Percentiles rank a stretch among this genome's conserved stretches.
phyloP scores from a whole-genome alignment of 1,139 yeast species.

The Geotrichum carabidarum region DNA sequence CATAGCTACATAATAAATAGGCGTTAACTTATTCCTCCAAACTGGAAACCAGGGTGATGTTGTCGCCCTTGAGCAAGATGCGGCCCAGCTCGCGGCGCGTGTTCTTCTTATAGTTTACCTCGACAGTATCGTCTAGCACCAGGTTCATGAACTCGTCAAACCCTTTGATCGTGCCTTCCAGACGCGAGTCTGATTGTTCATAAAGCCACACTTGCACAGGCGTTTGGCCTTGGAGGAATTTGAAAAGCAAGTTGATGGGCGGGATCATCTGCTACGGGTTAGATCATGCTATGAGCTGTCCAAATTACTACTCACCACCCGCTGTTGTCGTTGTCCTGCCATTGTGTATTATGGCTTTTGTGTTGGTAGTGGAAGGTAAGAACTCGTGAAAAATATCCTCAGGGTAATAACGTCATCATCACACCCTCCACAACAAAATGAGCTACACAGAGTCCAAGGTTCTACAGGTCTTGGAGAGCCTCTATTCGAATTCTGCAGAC shows the following conservation, averaged over 20 bases:
- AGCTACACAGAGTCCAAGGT: conserved; percentile 21
- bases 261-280: conserved; percentile 36
- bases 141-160: conserved; percentile 97
- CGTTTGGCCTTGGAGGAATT: conserved; percentile 75
- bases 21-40: conserved; percentile 39
- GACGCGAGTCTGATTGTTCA: conserved; percentile 73
- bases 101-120: conserved; percentile 49
- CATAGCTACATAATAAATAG: background rate
- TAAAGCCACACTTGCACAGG: conserved; percentile 65
- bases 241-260: conserved; percentile 68
- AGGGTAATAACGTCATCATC: background rate
- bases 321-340: conserved; percentile 37
- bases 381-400: conserved; percentile 14
- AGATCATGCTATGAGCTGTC: conserved; percentile 4
- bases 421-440: background rate
- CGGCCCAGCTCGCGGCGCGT: conserved; percentile 45
- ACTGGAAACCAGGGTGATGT: conserved; percentile 73
- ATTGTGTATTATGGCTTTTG: conserved; percentile 18
- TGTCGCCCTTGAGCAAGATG: conserved; percentile 86
- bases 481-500: conserved; percentile 51
- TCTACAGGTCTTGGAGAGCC: conserved; percentile 52
- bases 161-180: conserved; percentile 81
- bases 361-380: too few relatives aligned
- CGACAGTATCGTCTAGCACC: conserved; percentile 86
- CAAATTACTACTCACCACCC: conserved; percentile 34